Evolutionary conservation across 257 asterid species (phyloP), one percentile per base, ranked within the genome.

Genomic region (Catharanthus roseus): DNA sequence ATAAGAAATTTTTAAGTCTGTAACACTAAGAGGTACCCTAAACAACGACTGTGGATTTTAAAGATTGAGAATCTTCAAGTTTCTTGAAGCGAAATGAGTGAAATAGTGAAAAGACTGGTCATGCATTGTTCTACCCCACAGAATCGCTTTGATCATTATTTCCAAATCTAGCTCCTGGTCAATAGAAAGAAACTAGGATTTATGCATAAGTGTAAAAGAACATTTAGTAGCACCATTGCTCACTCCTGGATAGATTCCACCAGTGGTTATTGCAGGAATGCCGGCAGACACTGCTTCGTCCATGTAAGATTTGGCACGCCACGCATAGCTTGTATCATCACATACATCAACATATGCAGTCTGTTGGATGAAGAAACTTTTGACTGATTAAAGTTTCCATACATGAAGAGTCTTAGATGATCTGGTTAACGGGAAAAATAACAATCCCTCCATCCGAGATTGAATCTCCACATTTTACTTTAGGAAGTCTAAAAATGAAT

Each of bases 221-320:
- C 79, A 80, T 53, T 79, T 61, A 16, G 80, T 73, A 72, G 79
- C 81, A 91, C 98, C 89, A 74, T 91, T 93, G 96, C 98, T 93
- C 80, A 93, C 97, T 85, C 98, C 98, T 6, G 98, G 98, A 75
- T 93, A 93, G 83, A 93, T 93, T 74, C 97, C 98, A 68, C 96
- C 96, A 1, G 97, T 86, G 76, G 90, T 88, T 85, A 93, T 86
- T 45, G 96, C 98, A 50, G 96, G 95, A 82, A 93, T 56, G 79
- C 88, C 88, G 50, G 96, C 97, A 23, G 81, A 80, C 63, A 72
- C 31, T 5, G 98, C 98, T 77, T 77, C 77, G 39, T 81, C 82
- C 95, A 84, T 89, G 77, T 85, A 88, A 63, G 96, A 87, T 79
- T 91, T 93, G 74, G 96, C 95, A 72, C 88, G 95, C 75, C 56